phyloP scores from a whole-genome alignment of 352 stramenopile genomes.

The Phytophthora sojae region DNA sequence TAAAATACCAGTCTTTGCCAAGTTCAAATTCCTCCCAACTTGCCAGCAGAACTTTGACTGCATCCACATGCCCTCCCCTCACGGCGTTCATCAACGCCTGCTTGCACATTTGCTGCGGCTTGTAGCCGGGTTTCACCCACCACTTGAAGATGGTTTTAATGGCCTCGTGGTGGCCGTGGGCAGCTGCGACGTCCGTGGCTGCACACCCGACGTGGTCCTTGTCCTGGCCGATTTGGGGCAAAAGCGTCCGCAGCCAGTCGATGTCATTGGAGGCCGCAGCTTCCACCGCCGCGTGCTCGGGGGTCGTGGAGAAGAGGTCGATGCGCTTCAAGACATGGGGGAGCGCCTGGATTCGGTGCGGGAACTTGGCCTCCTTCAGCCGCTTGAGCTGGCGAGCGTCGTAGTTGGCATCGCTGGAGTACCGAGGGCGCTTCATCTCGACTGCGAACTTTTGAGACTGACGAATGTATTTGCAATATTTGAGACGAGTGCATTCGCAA shows the following conservation, averaged over 20 bases:
- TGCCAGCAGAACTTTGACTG: conserved; percentile 1
- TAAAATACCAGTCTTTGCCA: background rate
- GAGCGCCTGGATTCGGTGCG: background rate
- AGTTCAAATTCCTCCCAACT: conserved; percentile 1
- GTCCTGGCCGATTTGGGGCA: background rate
- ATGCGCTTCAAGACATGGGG: conserved; percentile 2
- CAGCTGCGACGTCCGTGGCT: background rate
- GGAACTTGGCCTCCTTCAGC: background rate
- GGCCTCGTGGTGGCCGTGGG: conserved; percentile 1
- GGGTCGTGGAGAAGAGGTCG: background rate
- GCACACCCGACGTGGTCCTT: conserved; percentile 7
- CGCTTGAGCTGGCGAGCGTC: background rate
- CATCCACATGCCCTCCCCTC: background rate
- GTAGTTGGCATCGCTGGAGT: background rate
- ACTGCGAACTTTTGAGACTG: no score
- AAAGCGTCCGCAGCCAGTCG: conserved; percentile 3
- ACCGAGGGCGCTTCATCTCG: background rate
- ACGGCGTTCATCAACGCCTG: conserved; percentile 3
- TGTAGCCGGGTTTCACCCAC: conserved; percentile 4
- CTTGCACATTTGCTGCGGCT: background rate
- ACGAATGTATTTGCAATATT: no score
- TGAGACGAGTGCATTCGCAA: background rate
- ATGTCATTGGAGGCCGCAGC: conserved; percentile 5
- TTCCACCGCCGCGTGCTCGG: conserved; percentile 4
- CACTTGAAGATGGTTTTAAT: conserved; percentile 5